Evolutionary conservation across 805 yeast genomes (phyloP).

Genomic region (Kluyveromyces dobzhanskii): DNA sequence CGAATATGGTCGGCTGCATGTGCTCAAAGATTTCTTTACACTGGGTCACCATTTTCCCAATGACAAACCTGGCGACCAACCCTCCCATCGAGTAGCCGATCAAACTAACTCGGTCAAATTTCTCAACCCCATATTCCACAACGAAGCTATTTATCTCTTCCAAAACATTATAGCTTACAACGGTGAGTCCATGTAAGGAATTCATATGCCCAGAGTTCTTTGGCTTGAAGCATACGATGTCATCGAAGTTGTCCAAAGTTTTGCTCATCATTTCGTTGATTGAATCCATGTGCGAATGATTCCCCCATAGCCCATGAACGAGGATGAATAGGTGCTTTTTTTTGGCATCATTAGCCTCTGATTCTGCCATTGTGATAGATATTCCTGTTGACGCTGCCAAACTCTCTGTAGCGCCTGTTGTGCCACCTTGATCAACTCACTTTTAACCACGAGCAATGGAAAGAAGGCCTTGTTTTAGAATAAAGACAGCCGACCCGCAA

Average conservation of each 20-base stretch:
- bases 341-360: no score
- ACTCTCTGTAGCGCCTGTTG: no score
- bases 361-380: no score
- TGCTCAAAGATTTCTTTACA: slow-evolving; percentile 44
- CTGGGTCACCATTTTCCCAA: slow-evolving; percentile 56
- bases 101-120: slow-evolving; percentile 47
- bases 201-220: slow-evolving; percentile 57
- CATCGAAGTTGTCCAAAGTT: slow-evolving; percentile 34
- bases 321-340: slow-evolving; percentile 55
- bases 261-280: slow-evolving; percentile 36
- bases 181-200: slow-evolving; percentile 79
- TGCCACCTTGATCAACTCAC: no score
- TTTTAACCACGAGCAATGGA: no score
- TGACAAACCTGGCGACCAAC: slow-evolving; percentile 65
- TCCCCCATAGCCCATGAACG: slow-evolving; percentile 77
- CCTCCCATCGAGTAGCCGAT: slow-evolving; percentile 92
- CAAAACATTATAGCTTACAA: slow-evolving; percentile 62
- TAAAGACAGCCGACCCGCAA: no score
- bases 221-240: slow-evolving; percentile 40
- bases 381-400: no score
- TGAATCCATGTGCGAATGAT: slow-evolving; percentile 47
- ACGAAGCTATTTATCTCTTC: slow-evolving; percentile 50
- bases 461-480: no score
- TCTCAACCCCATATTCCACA: slow-evolving; percentile 27
- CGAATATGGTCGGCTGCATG: slow-evolving; percentile 53